phyloP scores from a whole-genome alignment of 75 land plant genomes.

The Pinus albicaulis region DNA sequence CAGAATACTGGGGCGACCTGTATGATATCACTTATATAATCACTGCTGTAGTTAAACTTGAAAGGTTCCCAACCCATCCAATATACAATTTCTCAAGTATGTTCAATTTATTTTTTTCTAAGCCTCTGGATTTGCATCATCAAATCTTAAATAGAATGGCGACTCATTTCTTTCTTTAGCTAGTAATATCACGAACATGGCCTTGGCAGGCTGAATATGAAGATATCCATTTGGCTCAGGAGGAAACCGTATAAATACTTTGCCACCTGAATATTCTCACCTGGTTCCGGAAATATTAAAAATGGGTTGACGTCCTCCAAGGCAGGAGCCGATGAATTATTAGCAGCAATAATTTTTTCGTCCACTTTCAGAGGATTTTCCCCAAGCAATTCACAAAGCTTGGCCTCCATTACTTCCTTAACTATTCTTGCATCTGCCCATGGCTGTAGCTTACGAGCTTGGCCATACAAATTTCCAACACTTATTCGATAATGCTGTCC shows the following conservation, averaged over 20 bases:
- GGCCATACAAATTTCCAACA: slow-evolving; percentile 79
- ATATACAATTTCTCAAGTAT: slow-evolving; percentile 81
- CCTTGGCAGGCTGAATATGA: slow-evolving; percentile 99
- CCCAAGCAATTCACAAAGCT: slow-evolving; percentile 72
- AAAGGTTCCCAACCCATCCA: slow-evolving; percentile 99
- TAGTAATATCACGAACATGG: slow-evolving; percentile 90
- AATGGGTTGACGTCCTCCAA: slow-evolving; percentile 86
- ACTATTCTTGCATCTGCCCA: slow-evolving; percentile 91
- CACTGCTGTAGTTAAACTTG: slow-evolving; percentile 94
- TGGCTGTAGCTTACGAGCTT: slow-evolving; percentile 71
- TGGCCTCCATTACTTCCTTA: slow-evolving; percentile 78
- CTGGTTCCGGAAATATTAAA: slow-evolving; percentile 78
- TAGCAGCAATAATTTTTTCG: slow-evolving; percentile 28
- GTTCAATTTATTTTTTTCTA: slow-evolving; percentile 95
- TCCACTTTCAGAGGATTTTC: slow-evolving; percentile 82
- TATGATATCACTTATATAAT: slow-evolving; percentile 47
- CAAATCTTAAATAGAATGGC: slow-evolving; percentile 91
- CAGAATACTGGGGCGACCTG: no score
- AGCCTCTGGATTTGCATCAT: slow-evolving; percentile 98
- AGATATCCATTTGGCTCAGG: slow-evolving; percentile 99
- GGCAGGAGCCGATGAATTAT: slow-evolving; percentile 20
- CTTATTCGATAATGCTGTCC: slow-evolving; percentile 77
- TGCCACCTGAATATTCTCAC: slow-evolving; percentile 78
- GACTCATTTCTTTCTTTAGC: slow-evolving; percentile 84
- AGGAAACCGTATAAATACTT: slow-evolving; percentile 87